Evolutionary conservation across 495 filamentous ascomycete genomes (phyloP), one percentile per base, ranked within the genome.

Genomic region (Aspergillus haitiensis): DNA sequence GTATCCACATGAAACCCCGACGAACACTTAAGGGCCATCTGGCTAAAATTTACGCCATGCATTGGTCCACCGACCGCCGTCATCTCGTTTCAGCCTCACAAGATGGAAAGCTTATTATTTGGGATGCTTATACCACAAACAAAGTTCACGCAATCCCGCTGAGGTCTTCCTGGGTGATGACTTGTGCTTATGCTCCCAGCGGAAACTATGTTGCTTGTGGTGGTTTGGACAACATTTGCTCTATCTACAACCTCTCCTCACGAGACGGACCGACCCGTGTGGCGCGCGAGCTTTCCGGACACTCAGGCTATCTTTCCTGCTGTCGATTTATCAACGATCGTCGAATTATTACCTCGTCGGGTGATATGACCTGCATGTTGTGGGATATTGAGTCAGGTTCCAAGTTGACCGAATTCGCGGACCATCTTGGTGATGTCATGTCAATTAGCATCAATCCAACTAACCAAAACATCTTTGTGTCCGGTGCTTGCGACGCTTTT

Each of bases 301-400:
- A 98, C 73, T 95, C 93, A 18, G 94, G 94, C 37, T 98, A 98
- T 67, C 86, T 98, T 40, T 97, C 92, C 34, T 98, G 94, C 89
- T 98, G 94, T 67, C 89, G 94, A 46, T 98, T 98, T 75, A 97
- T 98, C 82, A 98, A 96, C 73, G 94, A 98, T 80, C 88, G 93
- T 65, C 90, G 90, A 64, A 98, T 98, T 67, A 86, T 98, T 55
- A 98, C 94, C 58, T 98, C 94, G 12, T 98, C 94, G 12, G 94
- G 94, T 52, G 94, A 98, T 70, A 98, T 98, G 95, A 98, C 94
- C 50, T 98, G 94, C 79, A 97, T 98, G 90, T 88, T 98, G 67
- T 98, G 94, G 94, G 94, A 98, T 82, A 91, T 98, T 52, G 94
- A 98, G 73, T 93, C 94, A 0, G 95, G 95, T 27, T 88, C 90